These are phyloP conservation scores for Diaporthe humulicola DNA, from an alignment of 2,329 filamentous ascomycete genomes.

Conservation along the genomic window DNA sequence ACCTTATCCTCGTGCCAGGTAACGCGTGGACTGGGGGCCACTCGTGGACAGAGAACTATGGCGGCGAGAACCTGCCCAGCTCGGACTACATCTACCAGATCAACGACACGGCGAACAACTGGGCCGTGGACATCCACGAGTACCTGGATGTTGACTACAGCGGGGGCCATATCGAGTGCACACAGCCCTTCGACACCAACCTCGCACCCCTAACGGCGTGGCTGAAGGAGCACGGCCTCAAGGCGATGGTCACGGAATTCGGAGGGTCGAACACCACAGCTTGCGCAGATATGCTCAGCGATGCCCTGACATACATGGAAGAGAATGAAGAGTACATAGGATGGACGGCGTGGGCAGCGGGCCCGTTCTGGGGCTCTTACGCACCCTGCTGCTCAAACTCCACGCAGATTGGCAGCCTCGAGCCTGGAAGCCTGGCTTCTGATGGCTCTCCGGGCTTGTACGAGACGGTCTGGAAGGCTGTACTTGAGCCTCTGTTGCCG, in stretches of 20 bases:
- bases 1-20: constrained; percentile 63
- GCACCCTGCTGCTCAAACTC: constrained; percentile 56
- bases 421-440: constrained; percentile 58
- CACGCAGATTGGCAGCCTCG: constrained; percentile 57
- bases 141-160: constrained; percentile 64
- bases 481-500: constrained; percentile 59
- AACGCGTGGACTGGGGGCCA: constrained; percentile 65
- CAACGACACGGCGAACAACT: constrained; percentile 61
- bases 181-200: constrained; percentile 54
- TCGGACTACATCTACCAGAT: constrained; percentile 57
- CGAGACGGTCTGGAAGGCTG: constrained; percentile 59
- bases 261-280: constrained; percentile 60
- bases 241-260: constrained; percentile 65
- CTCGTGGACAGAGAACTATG: constrained; percentile 56
- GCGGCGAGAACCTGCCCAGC: constrained; percentile 52
- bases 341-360: constrained; percentile 65
- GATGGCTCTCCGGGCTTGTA: constrained; percentile 60
- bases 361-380: constrained; percentile 61
- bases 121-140: constrained; percentile 64
- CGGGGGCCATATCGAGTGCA: constrained; percentile 57
- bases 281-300: constrained; percentile 55
- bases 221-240: constrained; percentile 59
- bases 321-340: constrained; percentile 62
- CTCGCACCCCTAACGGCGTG: constrained; percentile 59
- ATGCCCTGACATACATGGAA: constrained; percentile 60